Evolutionary conservation across 257 asterid genomes (phyloP).

Genomic region (Nicotiana attenuata): DNA sequence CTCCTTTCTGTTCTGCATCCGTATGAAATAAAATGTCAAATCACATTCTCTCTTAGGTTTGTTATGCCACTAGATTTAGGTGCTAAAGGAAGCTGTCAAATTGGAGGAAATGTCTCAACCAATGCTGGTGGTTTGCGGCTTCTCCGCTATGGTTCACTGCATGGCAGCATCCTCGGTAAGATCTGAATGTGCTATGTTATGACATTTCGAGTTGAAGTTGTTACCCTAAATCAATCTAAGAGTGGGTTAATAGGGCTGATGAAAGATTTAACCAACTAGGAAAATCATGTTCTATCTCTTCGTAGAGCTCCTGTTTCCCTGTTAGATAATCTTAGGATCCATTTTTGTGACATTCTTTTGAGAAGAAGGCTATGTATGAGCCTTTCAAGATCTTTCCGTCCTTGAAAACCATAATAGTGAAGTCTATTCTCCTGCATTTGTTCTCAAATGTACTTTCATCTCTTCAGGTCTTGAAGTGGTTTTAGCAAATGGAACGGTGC

Average conservation of each 20-base stretch:
- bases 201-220: neutral
- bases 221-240: neutral
- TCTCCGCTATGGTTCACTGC: conserved; percentile 93
- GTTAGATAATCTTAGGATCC: neutral
- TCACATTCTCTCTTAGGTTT: conserved; percentile 40
- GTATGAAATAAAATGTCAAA: neutral
- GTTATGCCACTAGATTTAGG: conserved; percentile 98
- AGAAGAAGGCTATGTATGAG: conserved; percentile 1
- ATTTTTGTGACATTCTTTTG: neutral
- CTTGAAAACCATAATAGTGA: neutral
- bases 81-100: conserved; percentile 99
- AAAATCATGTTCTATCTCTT: neutral
- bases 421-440: neutral
- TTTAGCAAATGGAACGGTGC: conserved; percentile 90
- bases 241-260: neutral
- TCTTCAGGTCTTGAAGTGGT: conserved; percentile 93
- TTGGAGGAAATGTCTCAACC: conserved; percentile 95
- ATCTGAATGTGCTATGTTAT: neutral
- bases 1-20: neutral
- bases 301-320: neutral
- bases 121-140: conserved; percentile 99
- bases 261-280: neutral
- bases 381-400: conserved; percentile 5
- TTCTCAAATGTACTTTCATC: neutral
- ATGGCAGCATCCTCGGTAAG: conserved; percentile 94